These are phyloP conservation scores for Aspergillus chevalieri DNA, from an alignment of 2,329 filamentous ascomycete species.

Conservation along the genomic window DNA sequence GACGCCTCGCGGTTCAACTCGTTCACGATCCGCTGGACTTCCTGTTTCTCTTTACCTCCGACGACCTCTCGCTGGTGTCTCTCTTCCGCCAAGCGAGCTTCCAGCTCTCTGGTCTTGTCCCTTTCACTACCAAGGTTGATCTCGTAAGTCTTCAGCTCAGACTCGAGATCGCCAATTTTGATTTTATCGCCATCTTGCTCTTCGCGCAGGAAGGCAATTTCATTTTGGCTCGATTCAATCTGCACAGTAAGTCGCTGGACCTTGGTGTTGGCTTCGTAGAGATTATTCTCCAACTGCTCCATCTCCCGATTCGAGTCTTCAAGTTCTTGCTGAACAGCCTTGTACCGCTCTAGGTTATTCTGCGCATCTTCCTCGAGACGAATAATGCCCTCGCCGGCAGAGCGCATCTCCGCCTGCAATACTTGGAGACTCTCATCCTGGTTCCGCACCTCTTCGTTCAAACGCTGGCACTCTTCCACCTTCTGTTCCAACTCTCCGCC, in stretches of 20 bases:
- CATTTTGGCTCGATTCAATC: constrained; percentile 83
- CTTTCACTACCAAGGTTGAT: constrained; percentile 76
- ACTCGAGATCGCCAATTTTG: constrained; percentile 89
- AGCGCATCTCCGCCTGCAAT: constrained; percentile 90
- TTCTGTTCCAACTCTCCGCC: constrained; percentile 65
- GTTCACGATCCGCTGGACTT: constrained; percentile 87
- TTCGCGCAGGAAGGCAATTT: constrained; percentile 90
- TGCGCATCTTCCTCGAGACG: constrained; percentile 85
- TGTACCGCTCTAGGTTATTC: constrained; percentile 69
- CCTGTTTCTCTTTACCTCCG: constrained; percentile 83
- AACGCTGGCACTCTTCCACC: constrained; percentile 61
- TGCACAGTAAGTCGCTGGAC: constrained; percentile 82
- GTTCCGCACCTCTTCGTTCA: constrained; percentile 67
- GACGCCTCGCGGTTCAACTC: constrained; percentile 83
- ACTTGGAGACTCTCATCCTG: constrained; percentile 81
- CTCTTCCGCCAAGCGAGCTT: constrained; percentile 71
- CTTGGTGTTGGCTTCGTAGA: constrained; percentile 81
- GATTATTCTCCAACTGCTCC: constrained; percentile 74
- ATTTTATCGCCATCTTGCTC: constrained; percentile 98
- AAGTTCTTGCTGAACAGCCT: constrained; percentile 76
- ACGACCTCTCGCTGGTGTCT: constrained; percentile 80
- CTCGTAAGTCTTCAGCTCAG: constrained; percentile 71
- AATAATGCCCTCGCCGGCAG: constrained; percentile 78
- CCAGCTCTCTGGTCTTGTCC: constrained; percentile 66
- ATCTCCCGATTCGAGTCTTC: constrained; percentile 80